A percentile compares a stretch with the other conserved stretches of the same genome.
These are phyloP conservation scores for Pleurotus salmoneostramineus DNA, from an alignment of 768 basidiomycete genomes.

Conservation along the genomic window DNA sequence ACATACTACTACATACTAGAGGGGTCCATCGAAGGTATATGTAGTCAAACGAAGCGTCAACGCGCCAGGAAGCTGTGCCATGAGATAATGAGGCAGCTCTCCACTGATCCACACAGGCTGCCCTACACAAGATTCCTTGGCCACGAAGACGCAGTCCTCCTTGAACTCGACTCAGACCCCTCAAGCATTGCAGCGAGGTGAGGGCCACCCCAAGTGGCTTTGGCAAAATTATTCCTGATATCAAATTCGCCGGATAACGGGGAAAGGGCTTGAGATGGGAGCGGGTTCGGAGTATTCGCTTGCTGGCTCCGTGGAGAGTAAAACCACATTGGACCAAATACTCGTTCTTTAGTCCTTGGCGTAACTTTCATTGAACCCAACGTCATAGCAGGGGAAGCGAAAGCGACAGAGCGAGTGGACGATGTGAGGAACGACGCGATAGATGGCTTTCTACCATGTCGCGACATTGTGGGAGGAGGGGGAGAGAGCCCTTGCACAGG, in stretches of 20 bases:
- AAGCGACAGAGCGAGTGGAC: not conserved
- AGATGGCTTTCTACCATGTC: not conserved
- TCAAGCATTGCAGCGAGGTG: not conserved
- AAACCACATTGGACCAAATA: not conserved
- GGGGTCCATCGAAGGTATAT: no score
- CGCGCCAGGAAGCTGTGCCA: no score
- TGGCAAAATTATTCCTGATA: not conserved
- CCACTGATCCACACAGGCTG: no score
- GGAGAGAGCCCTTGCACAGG: not conserved
- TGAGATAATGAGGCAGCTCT: no score
- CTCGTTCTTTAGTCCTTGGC: not conserved
- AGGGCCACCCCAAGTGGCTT: not conserved
- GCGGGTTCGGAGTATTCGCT: not conserved
- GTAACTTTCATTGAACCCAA: not conserved
- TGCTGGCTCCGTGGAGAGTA: not conserved
- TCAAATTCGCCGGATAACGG: not conserved
- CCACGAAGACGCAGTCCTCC: not conserved
- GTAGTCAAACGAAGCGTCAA: no score
- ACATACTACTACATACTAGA: no score
- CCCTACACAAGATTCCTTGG: not conserved
- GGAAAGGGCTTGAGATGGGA: not conserved
- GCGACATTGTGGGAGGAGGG: not conserved
- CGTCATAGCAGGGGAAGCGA: conserved; percentile 3
- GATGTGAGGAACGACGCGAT: not conserved
- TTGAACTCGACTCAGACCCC: not conserved